Conservation (phyloP, 805 yeast species). For the Candida boidinii region DNA sequence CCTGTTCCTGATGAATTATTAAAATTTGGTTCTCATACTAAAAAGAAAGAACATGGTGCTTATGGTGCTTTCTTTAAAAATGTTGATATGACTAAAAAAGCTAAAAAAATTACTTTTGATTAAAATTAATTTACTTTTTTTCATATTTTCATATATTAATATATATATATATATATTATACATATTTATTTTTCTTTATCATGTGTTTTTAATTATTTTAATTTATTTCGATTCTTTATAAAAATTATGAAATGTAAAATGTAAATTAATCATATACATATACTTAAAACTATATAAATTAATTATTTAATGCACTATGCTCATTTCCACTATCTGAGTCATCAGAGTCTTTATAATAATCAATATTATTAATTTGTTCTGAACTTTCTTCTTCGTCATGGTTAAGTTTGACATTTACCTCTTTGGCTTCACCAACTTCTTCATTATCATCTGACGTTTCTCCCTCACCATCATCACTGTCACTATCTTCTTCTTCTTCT, state of each 20-base stretch:
- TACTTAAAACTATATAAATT: not conserved
- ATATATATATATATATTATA: not conserved
- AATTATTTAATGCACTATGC: no score
- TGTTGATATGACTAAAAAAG: slow-evolving; percentile 75
- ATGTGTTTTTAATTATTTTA: not conserved
- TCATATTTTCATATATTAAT: not conserved
- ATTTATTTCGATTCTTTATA: not conserved
- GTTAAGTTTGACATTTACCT: not conserved
- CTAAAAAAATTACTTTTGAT: slow-evolving; percentile 85
- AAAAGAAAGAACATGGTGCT: slow-evolving; percentile 95
- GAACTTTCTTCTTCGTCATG: not conserved
- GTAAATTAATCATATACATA: not conserved
- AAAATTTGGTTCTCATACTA: slow-evolving; percentile 96
- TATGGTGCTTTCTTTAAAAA: slow-evolving; percentile 96
- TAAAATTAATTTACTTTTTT: slow-evolving; percentile 11
- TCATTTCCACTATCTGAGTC: no score
- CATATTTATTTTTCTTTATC: not conserved
- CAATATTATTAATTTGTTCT: not conserved
- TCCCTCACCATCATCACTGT: not conserved
- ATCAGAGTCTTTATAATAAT: not conserved
- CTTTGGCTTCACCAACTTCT: not conserved
- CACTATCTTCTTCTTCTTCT: slow-evolving; percentile 14
- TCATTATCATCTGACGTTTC: not conserved
- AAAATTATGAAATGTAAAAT: not conserved
- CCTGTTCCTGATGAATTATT: slow-evolving; percentile 90